Base-by-base conservation (phyloP, 1,139 yeast species). In the Saccharomyces uvarum region DNA sequence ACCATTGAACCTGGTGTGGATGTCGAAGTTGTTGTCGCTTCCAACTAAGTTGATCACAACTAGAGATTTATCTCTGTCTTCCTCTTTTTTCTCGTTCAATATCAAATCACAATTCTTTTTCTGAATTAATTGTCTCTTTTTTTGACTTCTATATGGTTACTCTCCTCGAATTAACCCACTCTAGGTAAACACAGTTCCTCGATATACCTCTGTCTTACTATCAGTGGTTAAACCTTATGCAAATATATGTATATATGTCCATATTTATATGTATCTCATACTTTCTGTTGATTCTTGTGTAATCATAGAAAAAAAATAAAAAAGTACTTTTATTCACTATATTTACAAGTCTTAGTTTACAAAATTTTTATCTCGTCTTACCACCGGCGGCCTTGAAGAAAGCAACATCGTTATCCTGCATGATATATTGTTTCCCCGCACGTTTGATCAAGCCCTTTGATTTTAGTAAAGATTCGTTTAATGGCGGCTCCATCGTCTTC, bases 1-100 rank as follows among this genome's bases (percentile, higher is more conserved):
- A 91, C 98, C 56, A 91, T 91, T 91, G 82, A 88, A 69, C 84
- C 80, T 68, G 83, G 84, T 70, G 87, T 81, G 60, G 83, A 79
- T 73, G 81, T 78, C 66, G 82, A 78, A 72, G 82, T 79, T 66
- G 77, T 74, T 61, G 74, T 73, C 63, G 76, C 76, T 57, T 62
- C 63, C 58, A 59, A 67, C 70, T 63, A 59, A 57, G 48, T 50
- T 54, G 50, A 29, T 50, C 41, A 38, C 28, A 26, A 29, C 19
- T 19, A 24, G 28, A 42, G 29, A 28, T 33, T 47, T 50, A 52
- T 47, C 44, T 27, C 33, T 38, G 27, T 19, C 8, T 41, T 50
- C 47, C 48, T 47, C 46, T 19, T 53, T 33, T 48, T 47, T 32
- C 33, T 14, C 48, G 31, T 38, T n/a, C 46, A 50, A 11, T 38